Evolutionary conservation across 768 basidiomycete genomes (phyloP).

Genomic region (Tylopilus cervinicoccineus): DNA sequence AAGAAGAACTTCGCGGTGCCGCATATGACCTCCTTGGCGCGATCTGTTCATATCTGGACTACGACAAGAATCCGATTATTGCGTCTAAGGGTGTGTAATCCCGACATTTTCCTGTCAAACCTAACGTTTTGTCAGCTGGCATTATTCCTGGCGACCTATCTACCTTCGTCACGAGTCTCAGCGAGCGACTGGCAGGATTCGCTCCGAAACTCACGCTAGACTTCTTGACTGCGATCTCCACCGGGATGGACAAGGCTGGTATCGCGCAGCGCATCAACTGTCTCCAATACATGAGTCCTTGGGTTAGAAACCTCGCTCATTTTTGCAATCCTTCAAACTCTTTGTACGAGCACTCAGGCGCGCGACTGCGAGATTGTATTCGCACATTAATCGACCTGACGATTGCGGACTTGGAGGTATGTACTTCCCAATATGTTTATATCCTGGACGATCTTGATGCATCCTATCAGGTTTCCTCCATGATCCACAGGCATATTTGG

Average conservation of each 20-base stretch:
- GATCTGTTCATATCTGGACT: conserved; percentile 73
- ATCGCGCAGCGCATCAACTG: conserved; percentile 61
- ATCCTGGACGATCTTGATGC: conserved; percentile 2
- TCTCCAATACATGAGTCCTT: conserved; percentile 81
- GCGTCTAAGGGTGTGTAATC: conserved; percentile 55
- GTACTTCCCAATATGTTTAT: conserved; percentile 6
- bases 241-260: conserved; percentile 49
- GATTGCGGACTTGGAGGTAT: conserved; percentile 70
- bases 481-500: conserved; percentile 78
- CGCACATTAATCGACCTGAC: conserved; percentile 77
- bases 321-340: conserved; percentile 67
- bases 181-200: conserved; percentile 66
- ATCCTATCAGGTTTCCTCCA: conserved; percentile 51
- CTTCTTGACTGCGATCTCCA: conserved; percentile 81
- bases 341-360: conserved; percentile 69
- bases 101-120: neutral
- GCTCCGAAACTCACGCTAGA: conserved; percentile 85
- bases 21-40: conserved; percentile 79
- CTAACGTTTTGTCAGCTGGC: conserved; percentile 42
- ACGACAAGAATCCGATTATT: conserved; percentile 67
- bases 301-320: conserved; percentile 75
- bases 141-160: conserved; percentile 66
- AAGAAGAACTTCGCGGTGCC: conserved; percentile 73
- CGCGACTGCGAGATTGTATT: conserved; percentile 75
- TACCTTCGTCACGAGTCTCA: conserved; percentile 60